Conservation (phyloP, 2,329 filamentous ascomycete genomes). For the Fusarium gaditjirri region DNA sequence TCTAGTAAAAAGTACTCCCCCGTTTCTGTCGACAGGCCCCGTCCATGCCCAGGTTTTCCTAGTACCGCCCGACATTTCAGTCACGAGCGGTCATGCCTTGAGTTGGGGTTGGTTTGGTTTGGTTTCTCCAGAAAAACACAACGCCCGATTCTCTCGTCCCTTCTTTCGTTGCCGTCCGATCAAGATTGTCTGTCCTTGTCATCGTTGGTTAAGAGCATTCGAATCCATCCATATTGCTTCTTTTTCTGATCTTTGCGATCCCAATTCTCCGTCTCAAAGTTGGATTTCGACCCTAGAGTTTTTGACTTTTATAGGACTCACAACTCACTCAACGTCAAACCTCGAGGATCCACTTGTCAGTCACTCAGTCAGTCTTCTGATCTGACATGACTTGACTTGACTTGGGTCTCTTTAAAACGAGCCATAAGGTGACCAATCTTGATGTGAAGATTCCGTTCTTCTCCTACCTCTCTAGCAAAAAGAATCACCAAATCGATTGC, state of each 20-base stretch:
- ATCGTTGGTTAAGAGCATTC: conserved; percentile 7
- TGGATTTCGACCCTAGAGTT: not conserved
- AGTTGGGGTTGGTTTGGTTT: not conserved
- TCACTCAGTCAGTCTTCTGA: conserved; percentile 30
- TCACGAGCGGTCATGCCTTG: conserved; percentile 38
- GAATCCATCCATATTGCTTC: not conserved
- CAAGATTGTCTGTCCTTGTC: conserved; percentile 2
- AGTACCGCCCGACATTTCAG: conserved; percentile 36
- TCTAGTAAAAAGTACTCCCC: conserved; percentile 35
- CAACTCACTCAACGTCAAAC: conserved; percentile 8
- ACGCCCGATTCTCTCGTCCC: conserved; percentile 30
- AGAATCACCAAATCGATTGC: conserved; percentile 6
- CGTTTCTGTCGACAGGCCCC: conserved; percentile 31
- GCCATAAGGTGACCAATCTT: conserved; percentile 7
- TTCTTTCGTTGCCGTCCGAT: conserved; percentile 23
- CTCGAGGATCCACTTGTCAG: conserved; percentile 28
- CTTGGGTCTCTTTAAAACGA: conserved; percentile 25
- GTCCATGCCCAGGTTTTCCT: conserved; percentile 6
- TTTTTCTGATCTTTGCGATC: not conserved
- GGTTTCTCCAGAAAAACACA: conserved; percentile 40
- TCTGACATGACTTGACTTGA: conserved; percentile 31
- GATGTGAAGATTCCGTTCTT: not conserved
- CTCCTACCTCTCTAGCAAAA: not conserved
- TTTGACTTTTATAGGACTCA: conserved; percentile 4
- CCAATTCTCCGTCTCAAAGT: not conserved